phyloP scores from a whole-genome alignment of 306 rosid species.

The Inga leiocalycina region DNA sequence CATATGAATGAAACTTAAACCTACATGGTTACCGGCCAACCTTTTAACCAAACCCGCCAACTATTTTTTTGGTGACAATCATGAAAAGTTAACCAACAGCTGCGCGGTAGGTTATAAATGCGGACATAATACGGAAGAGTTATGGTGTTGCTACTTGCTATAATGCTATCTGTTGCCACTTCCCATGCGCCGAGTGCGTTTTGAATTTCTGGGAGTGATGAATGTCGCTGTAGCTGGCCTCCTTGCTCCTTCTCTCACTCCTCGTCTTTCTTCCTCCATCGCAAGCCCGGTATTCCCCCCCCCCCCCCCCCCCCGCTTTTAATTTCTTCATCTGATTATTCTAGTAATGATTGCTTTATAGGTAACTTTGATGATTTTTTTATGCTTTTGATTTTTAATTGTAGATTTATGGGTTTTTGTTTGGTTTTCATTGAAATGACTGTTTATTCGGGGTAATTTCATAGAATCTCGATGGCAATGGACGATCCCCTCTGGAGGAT shows the following conservation, averaged over 20 bases:
- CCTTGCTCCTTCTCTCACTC: conserved; percentile 32
- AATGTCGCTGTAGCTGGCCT: conserved; percentile 36
- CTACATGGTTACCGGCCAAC: too few species aligned
- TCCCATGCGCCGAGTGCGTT: not conserved
- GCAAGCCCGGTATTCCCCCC: conserved; percentile 27
- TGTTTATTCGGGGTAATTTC: not conserved
- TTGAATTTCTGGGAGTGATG: conserved; percentile 40
- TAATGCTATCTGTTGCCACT: not conserved
- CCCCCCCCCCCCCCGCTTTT: not conserved
- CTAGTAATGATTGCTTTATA: not conserved
- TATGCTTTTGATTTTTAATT: conserved; percentile 15
- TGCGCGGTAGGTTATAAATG: too few species aligned
- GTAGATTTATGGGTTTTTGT: not conserved
- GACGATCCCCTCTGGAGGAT: conserved; percentile 28
- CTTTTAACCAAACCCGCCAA: too few species aligned
- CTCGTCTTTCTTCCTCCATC: conserved; percentile 29
- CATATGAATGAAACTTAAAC: too few species aligned
- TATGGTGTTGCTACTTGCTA: not conserved
- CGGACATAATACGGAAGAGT: too few species aligned
- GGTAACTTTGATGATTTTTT: conserved; percentile 11
- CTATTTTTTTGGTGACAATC: too few species aligned
- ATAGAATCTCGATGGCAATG: conserved; percentile 42
- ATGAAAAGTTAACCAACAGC: too few species aligned
- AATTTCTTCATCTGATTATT: not conserved
- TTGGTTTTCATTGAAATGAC: not conserved